Conservation (phyloP, 225 moss, liverwort and hornwort genomes). For the Polytrichum formosum region DNA sequence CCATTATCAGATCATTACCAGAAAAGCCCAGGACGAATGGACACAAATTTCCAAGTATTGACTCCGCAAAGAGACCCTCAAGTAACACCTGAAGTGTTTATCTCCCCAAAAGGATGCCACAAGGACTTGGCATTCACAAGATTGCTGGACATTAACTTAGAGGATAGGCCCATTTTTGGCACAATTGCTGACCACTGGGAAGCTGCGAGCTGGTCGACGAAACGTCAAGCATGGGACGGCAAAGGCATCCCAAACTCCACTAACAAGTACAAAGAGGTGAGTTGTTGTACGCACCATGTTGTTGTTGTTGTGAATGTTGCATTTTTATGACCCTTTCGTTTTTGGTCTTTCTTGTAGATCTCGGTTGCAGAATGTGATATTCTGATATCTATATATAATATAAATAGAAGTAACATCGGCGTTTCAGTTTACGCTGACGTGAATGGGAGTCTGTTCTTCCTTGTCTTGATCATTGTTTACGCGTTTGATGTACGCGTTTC, state of each 20-base stretch:
- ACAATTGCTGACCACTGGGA: constrained; percentile 84
- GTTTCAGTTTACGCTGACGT: no score
- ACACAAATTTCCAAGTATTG: not conserved
- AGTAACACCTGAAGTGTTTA: constrained; percentile 49
- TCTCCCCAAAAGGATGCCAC: constrained; percentile 39
- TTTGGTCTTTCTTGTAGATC: no score
- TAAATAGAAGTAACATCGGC: no score
- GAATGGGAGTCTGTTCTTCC: no score
- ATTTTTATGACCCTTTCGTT: no score
- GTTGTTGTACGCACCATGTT: not conserved
- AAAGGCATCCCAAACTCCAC: constrained; percentile 83
- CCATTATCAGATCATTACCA: not conserved
- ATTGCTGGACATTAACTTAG: constrained; percentile 59
- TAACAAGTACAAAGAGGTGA: constrained; percentile 82
- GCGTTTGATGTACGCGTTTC: no score
- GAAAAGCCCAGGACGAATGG: not conserved
- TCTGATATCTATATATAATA: no score
- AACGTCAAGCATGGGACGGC: constrained; percentile 73
- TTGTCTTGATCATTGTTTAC: no score
- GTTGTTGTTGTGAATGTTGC: no score
- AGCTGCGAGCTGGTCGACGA: constrained; percentile 37
- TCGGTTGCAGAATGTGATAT: no score
- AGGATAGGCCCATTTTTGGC: constrained; percentile 84
- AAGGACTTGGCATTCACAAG: constrained; percentile 37
- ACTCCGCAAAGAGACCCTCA: constrained; percentile 29